Conservation (phyloP, 1,139 yeast genomes). For the Geotrichum phurueaensis region DNA sequence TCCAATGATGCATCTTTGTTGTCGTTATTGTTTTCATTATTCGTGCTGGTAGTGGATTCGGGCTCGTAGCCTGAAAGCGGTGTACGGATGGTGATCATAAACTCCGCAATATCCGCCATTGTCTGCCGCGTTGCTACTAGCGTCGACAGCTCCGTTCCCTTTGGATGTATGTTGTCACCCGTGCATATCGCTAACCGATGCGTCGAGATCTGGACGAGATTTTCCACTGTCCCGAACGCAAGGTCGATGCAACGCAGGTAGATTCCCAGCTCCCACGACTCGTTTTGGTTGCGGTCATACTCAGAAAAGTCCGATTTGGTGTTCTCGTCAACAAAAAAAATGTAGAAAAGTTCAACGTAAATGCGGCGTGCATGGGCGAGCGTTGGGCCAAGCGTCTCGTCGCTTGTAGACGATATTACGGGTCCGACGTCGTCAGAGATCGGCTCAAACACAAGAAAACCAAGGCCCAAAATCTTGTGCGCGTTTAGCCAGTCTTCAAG, state of each 20-base stretch:
- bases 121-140: background rate
- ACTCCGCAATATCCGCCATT: background rate
- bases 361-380: constrained; percentile 7
- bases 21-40: background rate
- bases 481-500: constrained; percentile 7
- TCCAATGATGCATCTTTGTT: background rate
- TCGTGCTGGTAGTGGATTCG: background rate
- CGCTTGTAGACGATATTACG: background rate
- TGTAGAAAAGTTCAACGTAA: constrained; percentile 11
- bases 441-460: constrained; percentile 3
- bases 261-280: background rate
- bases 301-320: background rate
- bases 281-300: background rate
- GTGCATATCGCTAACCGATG: background rate
- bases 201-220: background rate
- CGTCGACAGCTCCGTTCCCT: background rate
- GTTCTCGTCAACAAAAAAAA: constrained; percentile 10
- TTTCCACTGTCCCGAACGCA: constrained; percentile 7
- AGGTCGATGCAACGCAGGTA: constrained; percentile 2
- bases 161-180: background rate
- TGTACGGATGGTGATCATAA: background rate
- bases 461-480: constrained; percentile 3
- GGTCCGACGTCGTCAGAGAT: background rate
- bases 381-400: background rate
- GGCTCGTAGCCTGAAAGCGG: background rate